Percentiles rank a stretch among this genome's conserved stretches.
Evolutionary conservation across 345 rosid species (phyloP).

Genomic region (Erysimum cheiranthoides): DNA sequence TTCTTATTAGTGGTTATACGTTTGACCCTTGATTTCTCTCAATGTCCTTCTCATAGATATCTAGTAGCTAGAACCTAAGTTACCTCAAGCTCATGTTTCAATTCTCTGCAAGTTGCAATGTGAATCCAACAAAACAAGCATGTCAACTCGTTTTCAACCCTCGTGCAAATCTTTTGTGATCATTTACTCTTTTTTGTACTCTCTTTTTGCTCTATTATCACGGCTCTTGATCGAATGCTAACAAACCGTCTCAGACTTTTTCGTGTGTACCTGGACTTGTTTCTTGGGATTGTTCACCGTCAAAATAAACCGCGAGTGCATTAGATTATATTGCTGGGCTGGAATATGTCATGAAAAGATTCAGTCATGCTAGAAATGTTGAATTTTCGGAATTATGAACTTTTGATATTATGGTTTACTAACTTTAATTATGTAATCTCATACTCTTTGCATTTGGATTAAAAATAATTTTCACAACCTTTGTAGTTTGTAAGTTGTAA

Average conservation of each 20-base stretch:
- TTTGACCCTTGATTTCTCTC: slow-evolving; percentile 21
- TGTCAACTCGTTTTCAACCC: slow-evolving; percentile 39
- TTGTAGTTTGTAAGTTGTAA: not conserved
- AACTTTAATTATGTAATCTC: slow-evolving; percentile 1
- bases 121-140: slow-evolving; percentile 22
- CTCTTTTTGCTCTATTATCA: slow-evolving; percentile 6
- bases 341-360: slow-evolving; percentile 3
- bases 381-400: not conserved
- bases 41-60: slow-evolving; percentile 33
- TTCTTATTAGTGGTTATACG: slow-evolving; percentile 22
- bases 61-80: not conserved
- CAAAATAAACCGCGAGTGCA: not conserved
- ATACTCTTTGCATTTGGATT: not conserved
- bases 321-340: not conserved
- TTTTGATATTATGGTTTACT: not conserved
- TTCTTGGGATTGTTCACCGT: not conserved
- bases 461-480: not conserved
- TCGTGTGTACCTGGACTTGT: slow-evolving; percentile 24
- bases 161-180: slow-evolving; percentile 19
- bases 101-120: slow-evolving; percentile 37
- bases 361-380: slow-evolving; percentile 3
- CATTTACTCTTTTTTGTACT: slow-evolving; percentile 35
- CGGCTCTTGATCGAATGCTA: slow-evolving; percentile 16
- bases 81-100: slow-evolving; percentile 35
- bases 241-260: not conserved